phyloP scores from a whole-genome alignment of 495 filamentous ascomycete species.

The Xylaria bambusicola region DNA sequence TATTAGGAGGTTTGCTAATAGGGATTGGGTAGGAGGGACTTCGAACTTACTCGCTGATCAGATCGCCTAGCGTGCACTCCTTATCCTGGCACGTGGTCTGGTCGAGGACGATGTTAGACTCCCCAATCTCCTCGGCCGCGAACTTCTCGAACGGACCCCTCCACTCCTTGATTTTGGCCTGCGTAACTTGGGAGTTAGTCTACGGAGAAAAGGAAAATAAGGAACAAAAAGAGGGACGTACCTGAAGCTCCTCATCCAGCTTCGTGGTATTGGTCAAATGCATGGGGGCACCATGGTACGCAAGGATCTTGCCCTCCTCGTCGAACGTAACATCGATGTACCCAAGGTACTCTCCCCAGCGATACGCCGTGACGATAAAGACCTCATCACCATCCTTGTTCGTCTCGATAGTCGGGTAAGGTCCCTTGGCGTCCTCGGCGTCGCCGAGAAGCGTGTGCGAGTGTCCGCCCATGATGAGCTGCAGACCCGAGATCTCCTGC shows the following conservation, averaged over 20 bases:
- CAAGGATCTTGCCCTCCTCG: constrained; percentile 51
- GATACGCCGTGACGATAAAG: constrained; percentile 60
- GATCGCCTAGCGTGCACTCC: constrained; percentile 57
- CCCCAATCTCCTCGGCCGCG: constrained; percentile 49
- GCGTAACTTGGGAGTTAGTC: constrained; percentile 14
- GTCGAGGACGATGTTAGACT: constrained; percentile 48
- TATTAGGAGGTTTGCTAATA: no score
- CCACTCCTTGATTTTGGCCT: constrained; percentile 55
- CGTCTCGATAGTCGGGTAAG: constrained; percentile 57
- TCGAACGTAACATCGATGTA: constrained; percentile 61
- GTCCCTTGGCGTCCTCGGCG: constrained; percentile 48
- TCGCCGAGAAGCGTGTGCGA: constrained; percentile 60
- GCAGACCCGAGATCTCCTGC: constrained; percentile 48
- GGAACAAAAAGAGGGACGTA: no score
- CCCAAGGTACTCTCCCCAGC: constrained; percentile 62
- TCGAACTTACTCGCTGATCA: constrained; percentile 46
- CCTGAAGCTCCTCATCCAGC: constrained; percentile 47
- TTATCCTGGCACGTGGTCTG: constrained; percentile 51
- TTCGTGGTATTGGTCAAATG: constrained; percentile 56
- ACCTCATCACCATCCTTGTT: constrained; percentile 62
- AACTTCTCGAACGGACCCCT: constrained; percentile 53
- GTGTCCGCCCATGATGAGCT: constrained; percentile 62
- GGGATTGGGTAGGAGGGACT: not conserved
- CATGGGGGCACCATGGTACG: constrained; percentile 58
- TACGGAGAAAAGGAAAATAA: no score